A percentile compares a stretch with the other conserved stretches of the same genome.
Conservation (phyloP, 2,329 filamentous ascomycete species). For the Sporothrix mexicana region DNA sequence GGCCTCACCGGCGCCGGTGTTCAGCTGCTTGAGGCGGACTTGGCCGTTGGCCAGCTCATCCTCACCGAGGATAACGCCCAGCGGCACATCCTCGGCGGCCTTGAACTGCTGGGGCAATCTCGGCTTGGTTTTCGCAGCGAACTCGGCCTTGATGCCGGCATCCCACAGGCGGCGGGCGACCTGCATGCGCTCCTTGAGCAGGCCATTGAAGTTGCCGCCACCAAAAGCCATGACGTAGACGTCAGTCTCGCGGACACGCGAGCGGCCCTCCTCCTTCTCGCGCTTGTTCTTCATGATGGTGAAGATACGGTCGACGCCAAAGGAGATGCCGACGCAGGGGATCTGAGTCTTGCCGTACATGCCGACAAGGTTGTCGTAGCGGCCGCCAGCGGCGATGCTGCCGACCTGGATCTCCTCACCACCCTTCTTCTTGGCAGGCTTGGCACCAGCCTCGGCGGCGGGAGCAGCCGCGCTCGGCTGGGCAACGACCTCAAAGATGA, state of each 20-base stretch:
- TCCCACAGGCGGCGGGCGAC: conserved; percentile 81
- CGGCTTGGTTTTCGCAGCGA: conserved; percentile 87
- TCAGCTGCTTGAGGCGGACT: conserved; percentile 85
- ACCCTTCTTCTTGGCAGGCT: conserved; percentile 36
- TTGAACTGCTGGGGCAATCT: conserved; percentile 91
- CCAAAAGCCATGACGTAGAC: conserved; percentile 96
- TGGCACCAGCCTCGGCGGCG: conserved; percentile 38
- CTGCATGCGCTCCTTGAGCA: conserved; percentile 82
- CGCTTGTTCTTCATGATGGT: conserved; percentile 82
- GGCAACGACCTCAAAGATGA: conserved; percentile 79
- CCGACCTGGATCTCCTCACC: conserved; percentile 66
- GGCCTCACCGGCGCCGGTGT: conserved; percentile 59
- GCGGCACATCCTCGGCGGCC: conserved; percentile 83
- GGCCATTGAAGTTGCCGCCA: conserved; percentile 71
- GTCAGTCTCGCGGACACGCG: conserved; percentile 78
- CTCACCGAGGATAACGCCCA: conserved; percentile 88
- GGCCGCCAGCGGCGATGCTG: conserved; percentile 85
- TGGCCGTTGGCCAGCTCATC: conserved; percentile 84
- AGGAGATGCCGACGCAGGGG: conserved; percentile 89
- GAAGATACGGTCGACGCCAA: conserved; percentile 95
- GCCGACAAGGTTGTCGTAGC: conserved; percentile 90
- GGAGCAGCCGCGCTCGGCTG: conserved; percentile 44
- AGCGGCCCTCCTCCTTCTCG: conserved; percentile 52
- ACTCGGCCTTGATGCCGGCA: conserved; percentile 88
- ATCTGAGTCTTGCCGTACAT: conserved; percentile 92